A percentile compares a stretch with the other conserved stretches of the same genome.
Conservation (phyloP, 768 basidiomycete genomes). For the Phlebiopsis flavidoalba region DNA sequence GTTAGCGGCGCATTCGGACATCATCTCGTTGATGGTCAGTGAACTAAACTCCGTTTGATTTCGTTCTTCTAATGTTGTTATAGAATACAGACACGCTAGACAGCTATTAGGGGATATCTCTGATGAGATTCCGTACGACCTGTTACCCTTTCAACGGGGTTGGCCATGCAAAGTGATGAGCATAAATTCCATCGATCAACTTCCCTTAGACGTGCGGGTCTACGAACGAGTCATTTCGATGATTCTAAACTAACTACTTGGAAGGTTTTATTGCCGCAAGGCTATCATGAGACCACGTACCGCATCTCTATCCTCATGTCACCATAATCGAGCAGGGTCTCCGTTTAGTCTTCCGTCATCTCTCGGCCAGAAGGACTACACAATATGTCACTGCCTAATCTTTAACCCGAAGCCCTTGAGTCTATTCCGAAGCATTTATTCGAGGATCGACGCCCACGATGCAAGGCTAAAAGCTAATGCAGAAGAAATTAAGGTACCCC, state of each 20-base stretch:
- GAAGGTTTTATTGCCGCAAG: not conserved
- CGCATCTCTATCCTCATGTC: not conserved
- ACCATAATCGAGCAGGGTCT: not conserved
- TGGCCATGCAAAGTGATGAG: not conserved
- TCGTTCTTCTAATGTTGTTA: not conserved
- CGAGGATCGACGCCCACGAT: not conserved
- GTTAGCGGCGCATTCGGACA: not conserved
- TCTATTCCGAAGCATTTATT: not conserved
- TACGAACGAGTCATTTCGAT: not conserved
- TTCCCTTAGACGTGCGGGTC: not conserved
- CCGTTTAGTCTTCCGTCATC: slow-evolving; percentile 2
- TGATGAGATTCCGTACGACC: not conserved
- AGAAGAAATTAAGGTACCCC: not conserved
- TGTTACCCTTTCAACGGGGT: not conserved
- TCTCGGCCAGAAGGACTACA: not conserved
- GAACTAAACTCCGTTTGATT: not conserved
- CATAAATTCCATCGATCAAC: not conserved
- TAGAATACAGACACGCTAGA: slow-evolving; percentile 1
- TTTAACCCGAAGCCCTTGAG: not conserved
- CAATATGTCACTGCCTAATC: not conserved
- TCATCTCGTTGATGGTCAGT: not conserved
- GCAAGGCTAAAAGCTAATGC: not conserved
- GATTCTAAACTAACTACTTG: not conserved
- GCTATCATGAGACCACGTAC: not conserved
- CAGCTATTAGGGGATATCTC: not conserved